phyloP scores from a whole-genome alignment of 2,329 filamentous ascomycete genomes.

The Claviceps sp. region DNA sequence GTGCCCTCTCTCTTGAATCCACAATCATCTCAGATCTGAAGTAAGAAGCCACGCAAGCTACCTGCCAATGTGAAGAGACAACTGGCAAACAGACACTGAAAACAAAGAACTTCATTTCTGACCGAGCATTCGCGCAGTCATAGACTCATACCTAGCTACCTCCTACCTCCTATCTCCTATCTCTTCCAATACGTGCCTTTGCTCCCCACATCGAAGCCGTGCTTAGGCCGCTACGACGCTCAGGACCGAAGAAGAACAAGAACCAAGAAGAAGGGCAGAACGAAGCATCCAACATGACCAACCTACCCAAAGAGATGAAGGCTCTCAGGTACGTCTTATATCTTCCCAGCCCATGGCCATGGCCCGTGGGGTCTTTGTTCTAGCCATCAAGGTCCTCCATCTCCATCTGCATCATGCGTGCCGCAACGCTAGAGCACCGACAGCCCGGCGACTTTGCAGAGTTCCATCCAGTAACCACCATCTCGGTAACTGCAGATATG shows the following conservation, averaged over 20 bases:
- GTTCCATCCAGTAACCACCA: neutral
- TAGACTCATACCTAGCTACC: neutral
- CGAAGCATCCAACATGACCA: constrained; percentile 13
- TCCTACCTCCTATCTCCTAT: neutral
- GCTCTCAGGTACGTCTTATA: constrained; percentile 39
- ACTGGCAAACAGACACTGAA: neutral
- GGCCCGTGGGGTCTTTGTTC: neutral
- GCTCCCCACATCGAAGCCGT: neutral
- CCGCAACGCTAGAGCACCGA: neutral
- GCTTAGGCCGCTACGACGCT: neutral
- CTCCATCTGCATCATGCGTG: neutral
- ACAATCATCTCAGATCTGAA: neutral
- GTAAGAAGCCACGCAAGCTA: neutral
- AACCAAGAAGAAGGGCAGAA: neutral
- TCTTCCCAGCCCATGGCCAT: neutral
- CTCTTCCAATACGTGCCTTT: neutral
- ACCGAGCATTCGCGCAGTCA: neutral
- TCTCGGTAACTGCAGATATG: constrained; percentile 29
- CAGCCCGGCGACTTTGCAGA: neutral
- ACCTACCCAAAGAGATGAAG: constrained; percentile 43
- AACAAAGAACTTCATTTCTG: neutral
- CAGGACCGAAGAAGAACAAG: neutral
- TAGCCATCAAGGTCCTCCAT: constrained; percentile 11
- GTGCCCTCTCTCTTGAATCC: neutral
- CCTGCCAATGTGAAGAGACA: neutral